Percentiles rank a stretch among this genome's conserved stretches.
Conservation (phyloP, 306 rosid genomes). For the Begonia peltatifolia region DNA sequence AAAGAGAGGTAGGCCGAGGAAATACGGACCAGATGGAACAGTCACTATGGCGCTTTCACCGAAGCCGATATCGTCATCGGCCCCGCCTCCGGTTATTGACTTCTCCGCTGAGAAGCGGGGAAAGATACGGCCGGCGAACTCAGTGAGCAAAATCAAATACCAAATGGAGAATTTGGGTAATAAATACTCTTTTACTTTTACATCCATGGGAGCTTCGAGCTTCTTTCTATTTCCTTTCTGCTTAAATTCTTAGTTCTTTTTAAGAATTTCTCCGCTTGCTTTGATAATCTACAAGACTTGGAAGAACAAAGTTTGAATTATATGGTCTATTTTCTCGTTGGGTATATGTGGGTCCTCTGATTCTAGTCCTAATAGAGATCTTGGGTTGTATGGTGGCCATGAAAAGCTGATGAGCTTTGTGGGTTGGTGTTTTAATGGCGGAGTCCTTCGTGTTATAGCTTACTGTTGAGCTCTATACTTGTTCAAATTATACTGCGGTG, state of each 20-base stretch:
- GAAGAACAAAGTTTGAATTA: constrained; percentile 18
- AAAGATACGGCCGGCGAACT: constrained; percentile 59
- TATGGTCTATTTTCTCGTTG: constrained; percentile 22
- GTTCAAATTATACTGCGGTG: no score
- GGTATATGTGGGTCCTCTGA: constrained; percentile 65
- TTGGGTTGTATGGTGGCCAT: constrained; percentile 29
- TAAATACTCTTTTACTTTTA: neutral
- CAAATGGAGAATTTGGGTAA: constrained; percentile 80
- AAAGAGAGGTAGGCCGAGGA: constrained; percentile 93
- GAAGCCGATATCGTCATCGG: constrained; percentile 81
- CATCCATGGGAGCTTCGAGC: neutral
- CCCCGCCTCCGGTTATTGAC: constrained; percentile 88
- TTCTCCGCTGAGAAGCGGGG: constrained; percentile 81
- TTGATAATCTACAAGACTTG: constrained; percentile 4
- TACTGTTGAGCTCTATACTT: constrained; percentile 17
- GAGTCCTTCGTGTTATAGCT: constrained; percentile 39
- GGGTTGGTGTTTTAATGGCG: constrained; percentile 36
- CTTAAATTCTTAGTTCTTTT: constrained; percentile 1
- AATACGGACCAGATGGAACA: constrained; percentile 81
- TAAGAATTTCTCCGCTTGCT: constrained; percentile 1
- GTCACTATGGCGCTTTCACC: constrained; percentile 70
- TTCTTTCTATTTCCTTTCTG: neutral
- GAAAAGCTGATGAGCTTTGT: constrained; percentile 44
- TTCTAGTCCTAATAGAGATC: constrained; percentile 42
- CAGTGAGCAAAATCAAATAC: constrained; percentile 62